Evolutionary conservation across 2,329 filamentous ascomycete species (phyloP).

Genomic region (Alternaria gansuensis): DNA sequence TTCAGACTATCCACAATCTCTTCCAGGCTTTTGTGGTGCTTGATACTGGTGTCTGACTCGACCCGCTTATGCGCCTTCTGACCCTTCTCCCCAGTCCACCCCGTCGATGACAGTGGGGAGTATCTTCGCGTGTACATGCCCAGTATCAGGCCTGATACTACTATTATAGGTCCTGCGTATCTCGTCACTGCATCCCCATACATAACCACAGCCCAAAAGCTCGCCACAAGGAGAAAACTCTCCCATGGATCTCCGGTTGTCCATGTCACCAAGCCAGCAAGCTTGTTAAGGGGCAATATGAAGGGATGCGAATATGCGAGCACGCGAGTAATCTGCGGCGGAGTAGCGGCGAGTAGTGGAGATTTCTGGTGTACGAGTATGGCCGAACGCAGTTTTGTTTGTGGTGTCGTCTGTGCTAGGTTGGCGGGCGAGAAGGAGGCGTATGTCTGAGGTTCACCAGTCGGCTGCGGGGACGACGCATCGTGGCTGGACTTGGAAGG

Average conservation of each 20-base stretch:
- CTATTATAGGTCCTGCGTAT: constrained; percentile 81
- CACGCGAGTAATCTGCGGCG: constrained; percentile 91
- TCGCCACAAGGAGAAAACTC: constrained; percentile 86
- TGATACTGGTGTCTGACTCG: constrained; percentile 68
- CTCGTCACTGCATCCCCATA: constrained; percentile 87
- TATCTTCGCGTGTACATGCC: constrained; percentile 94
- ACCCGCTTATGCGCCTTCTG: constrained; percentile 63
- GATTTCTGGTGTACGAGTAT: constrained; percentile 98
- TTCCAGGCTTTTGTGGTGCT: constrained; percentile 92
- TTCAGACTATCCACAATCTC: constrained; percentile 96
- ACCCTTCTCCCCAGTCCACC: constrained; percentile 72
- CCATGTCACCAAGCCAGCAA: constrained; percentile 90
- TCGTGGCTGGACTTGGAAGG: constrained; percentile 50
- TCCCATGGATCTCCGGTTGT: constrained; percentile 94
- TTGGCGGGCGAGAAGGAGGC: constrained; percentile 90
- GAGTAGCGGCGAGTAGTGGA: constrained; percentile 88
- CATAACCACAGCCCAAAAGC: constrained; percentile 85
- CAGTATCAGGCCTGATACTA: constrained; percentile 80
- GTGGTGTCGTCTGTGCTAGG: constrained; percentile 72
- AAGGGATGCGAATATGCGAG: constrained; percentile 97
- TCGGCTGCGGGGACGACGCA: constrained; percentile 49
- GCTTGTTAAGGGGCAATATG: constrained; percentile 83
- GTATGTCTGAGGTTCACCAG: constrained; percentile 70
- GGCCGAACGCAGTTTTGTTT: constrained; percentile 81
- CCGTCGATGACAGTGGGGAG: constrained; percentile 87